phyloP scores from a whole-genome alignment of 2,329 filamentous ascomycete genomes.

The Penicillium sp. region DNA sequence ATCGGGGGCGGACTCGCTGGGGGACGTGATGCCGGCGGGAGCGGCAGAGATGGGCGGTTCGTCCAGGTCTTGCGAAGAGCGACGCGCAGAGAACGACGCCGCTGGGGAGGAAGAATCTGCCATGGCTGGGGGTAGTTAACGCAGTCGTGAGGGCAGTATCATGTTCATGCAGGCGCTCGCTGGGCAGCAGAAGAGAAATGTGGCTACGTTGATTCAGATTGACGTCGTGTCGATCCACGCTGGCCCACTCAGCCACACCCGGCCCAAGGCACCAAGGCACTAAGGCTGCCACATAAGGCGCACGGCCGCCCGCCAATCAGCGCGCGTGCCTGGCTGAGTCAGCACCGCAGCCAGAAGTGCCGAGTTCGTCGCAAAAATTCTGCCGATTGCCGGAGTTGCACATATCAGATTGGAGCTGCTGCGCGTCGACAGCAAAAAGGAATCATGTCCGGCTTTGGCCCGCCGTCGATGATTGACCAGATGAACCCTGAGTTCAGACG shows the following conservation, averaged over 20 bases:
- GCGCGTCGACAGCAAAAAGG: neutral
- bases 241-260: neutral
- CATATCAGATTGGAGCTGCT: neutral
- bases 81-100: constrained; percentile 1
- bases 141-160: neutral
- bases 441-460: constrained; percentile 11
- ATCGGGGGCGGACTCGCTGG: constrained; percentile 5
- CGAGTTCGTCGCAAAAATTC: constrained; percentile 30
- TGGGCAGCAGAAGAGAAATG: neutral
- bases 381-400: constrained; percentile 36
- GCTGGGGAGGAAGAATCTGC: constrained; percentile 11
- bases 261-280: neutral
- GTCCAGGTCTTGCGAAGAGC: constrained; percentile 11
- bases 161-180: neutral
- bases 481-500: constrained; percentile 14
- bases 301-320: neutral
- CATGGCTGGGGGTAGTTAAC: neutral
- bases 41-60: neutral
- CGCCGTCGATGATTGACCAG: constrained; percentile 8
- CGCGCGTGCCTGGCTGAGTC: constrained; percentile 11
- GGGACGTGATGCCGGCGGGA: neutral
- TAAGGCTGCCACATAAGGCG: neutral
- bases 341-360: constrained; percentile 18
- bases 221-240: neutral
- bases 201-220: constrained; percentile 7